A percentile compares a stretch with the other conserved stretches of the same genome.
Conservation (phyloP, 1,284 basidiomycete species). For the Trichosporon sp. region DNA sequence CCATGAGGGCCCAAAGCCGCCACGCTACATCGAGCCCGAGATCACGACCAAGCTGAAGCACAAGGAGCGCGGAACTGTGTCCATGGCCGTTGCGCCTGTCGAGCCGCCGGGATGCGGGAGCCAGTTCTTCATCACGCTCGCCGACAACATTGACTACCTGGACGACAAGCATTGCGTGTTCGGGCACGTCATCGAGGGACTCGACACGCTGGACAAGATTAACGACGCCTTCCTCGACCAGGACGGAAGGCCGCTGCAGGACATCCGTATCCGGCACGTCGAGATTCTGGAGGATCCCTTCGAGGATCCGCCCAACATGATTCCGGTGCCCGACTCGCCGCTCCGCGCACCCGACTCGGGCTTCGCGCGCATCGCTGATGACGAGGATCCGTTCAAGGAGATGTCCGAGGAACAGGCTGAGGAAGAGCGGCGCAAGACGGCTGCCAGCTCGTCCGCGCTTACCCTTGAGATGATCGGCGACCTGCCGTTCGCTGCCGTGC, state of each 20-base stretch:
- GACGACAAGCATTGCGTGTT: constrained; percentile 96
- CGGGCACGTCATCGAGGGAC: constrained; percentile 90
- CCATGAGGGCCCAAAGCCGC: constrained; percentile 60
- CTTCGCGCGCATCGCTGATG: constrained; percentile 76
- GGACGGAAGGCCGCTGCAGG: constrained; percentile 85
- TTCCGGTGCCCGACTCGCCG: constrained; percentile 69
- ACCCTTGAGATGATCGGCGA: constrained; percentile 99
- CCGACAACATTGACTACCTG: constrained; percentile 87
- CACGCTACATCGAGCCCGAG: constrained; percentile 87
- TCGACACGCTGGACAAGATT: constrained; percentile 88
- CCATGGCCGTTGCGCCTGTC: constrained; percentile 84
- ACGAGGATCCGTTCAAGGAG: constrained; percentile 72
- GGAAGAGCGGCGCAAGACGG: constrained; percentile 72
- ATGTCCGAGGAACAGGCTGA: constrained; percentile 79
- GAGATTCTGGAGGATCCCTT: constrained; percentile 95
- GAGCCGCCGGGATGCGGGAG: constrained; percentile 81
- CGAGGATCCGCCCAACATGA: constrained; percentile 75
- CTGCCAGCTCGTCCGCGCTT: constrained; percentile 87
- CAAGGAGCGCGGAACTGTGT: constrained; percentile 81
- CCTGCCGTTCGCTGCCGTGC: constrained; percentile 94
- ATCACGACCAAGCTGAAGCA: constrained; percentile 77
- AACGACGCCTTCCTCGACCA: constrained; percentile 89
- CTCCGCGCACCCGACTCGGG: constrained; percentile 73
- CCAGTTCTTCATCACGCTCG: constrained; percentile 95
- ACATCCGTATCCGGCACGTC: constrained; percentile 88